phyloP scores from a whole-genome alignment of 345 rosid species.

The Crucihimalaya himalaica region DNA sequence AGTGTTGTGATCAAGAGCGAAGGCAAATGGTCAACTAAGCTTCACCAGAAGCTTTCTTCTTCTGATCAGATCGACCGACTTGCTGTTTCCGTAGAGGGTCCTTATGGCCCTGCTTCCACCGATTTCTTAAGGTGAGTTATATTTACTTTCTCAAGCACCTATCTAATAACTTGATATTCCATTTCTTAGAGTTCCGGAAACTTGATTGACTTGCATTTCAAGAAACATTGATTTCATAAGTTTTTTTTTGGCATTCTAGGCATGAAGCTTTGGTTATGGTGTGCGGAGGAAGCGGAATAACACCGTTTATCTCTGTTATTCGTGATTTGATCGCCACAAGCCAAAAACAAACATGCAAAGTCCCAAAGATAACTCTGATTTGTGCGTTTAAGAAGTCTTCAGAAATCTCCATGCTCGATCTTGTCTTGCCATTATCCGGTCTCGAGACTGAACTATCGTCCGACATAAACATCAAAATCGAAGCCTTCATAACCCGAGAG shows the following conservation, averaged over 20 bases:
- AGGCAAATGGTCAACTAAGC: constrained; percentile 84
- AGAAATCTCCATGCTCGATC: constrained; percentile 69
- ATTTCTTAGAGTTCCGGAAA: background rate
- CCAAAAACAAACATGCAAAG: constrained; percentile 39
- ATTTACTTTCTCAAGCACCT: background rate
- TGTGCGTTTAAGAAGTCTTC: constrained; percentile 59
- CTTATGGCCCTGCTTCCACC: constrained; percentile 82
- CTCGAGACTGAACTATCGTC: constrained; percentile 41
- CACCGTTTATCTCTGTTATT: constrained; percentile 79
- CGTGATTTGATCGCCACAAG: constrained; percentile 57
- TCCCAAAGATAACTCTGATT: constrained; percentile 54
- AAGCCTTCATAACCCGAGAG: constrained; percentile 78
- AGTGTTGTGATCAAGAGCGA: constrained; percentile 71
- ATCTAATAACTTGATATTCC: background rate
- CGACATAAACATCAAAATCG: constrained; percentile 48
- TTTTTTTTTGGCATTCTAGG: constrained; percentile 39
- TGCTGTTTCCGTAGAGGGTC: constrained; percentile 75
- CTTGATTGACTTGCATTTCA: background rate
- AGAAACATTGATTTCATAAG: background rate
- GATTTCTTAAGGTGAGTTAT: constrained; percentile 63
- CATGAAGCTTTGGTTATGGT: constrained; percentile 74
- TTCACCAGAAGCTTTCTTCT: constrained; percentile 63
- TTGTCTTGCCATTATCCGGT: constrained; percentile 56
- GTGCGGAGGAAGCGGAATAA: constrained; percentile 92
- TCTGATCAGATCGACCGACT: constrained; percentile 46